phyloP scores from a whole-genome alignment of 2,329 filamentous ascomycete genomes.

The Chrysoporthe deuterocubensis region DNA sequence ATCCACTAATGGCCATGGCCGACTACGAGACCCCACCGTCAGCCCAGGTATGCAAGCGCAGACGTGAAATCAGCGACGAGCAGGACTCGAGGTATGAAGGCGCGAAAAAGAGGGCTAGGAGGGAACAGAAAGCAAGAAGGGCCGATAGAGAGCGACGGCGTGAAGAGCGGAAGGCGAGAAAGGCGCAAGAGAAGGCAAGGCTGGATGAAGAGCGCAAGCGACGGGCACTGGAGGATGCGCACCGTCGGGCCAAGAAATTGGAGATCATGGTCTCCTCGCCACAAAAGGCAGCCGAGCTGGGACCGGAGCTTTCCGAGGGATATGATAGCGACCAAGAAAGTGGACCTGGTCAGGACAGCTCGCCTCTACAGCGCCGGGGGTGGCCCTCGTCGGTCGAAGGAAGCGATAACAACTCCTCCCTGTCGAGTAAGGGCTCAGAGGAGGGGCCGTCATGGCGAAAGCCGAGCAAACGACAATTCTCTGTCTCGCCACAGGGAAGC shows the following conservation, averaged over 20 bases:
- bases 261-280: constrained; percentile 25
- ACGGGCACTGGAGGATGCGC: constrained; percentile 18
- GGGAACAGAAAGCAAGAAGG: neutral
- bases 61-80: constrained; percentile 3
- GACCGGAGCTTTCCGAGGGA: constrained; percentile 2
- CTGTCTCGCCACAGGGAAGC: neutral
- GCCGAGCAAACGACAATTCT: constrained; percentile 14
- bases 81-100: neutral
- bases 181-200: neutral
- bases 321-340: constrained; percentile 10
- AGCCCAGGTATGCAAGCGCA: constrained; percentile 21
- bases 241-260: constrained; percentile 24
- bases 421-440: constrained; percentile 10
- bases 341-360: neutral
- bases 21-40: constrained; percentile 17
- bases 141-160: neutral
- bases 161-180: neutral
- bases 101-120: neutral
- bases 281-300: constrained; percentile 5
- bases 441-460: constrained; percentile 3
- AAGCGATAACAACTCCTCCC: constrained; percentile 17
- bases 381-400: neutral
- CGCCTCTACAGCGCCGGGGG: neutral
- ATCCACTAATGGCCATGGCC: neutral
- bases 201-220: constrained; percentile 20